These are phyloP conservation scores for Zygoascus hellenicus DNA, from an alignment of 1,139 yeast genomes.

Conservation along the genomic window DNA sequence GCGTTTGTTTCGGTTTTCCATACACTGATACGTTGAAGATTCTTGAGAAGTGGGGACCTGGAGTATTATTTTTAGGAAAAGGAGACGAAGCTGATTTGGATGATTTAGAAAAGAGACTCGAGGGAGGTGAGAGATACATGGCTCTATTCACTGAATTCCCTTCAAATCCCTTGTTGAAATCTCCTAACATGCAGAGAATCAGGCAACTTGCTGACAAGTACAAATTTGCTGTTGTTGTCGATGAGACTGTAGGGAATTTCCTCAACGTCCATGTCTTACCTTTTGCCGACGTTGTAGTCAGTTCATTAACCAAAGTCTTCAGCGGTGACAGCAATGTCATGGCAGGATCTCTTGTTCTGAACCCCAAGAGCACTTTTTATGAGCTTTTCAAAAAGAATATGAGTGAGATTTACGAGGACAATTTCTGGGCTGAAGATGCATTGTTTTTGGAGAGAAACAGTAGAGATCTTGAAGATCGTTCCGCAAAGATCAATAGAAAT, in stretches of 20 bases:
- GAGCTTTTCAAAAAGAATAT: conserved; percentile 45
- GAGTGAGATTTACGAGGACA: conserved; percentile 59
- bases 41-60: conserved; percentile 81
- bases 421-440: conserved; percentile 91
- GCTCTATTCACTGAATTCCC: conserved; percentile 90
- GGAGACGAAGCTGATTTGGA: conserved; percentile 73
- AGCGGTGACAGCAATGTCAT: conserved; percentile 93
- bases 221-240: conserved; percentile 75
- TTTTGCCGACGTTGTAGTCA: conserved; percentile 76
- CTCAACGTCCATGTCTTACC: conserved; percentile 77
- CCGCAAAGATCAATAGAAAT: conserved; percentile 58
- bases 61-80: conserved; percentile 69
- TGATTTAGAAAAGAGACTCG: conserved; percentile 55
- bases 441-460: conserved; percentile 88
- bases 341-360: conserved; percentile 85
- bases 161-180: conserved; percentile 78
- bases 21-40: conserved; percentile 89
- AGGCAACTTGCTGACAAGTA: conserved; percentile 61
- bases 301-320: conserved; percentile 86
- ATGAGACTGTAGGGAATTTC: conserved; percentile 91
- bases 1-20: conserved; percentile 92
- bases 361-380: conserved; percentile 58
- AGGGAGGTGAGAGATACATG: conserved; percentile 56
- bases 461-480: conserved; percentile 73
- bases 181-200: conserved; percentile 68